These are phyloP conservation scores for Suillus lakei DNA, from an alignment of 768 basidiomycete genomes.

Conservation along the genomic window DNA sequence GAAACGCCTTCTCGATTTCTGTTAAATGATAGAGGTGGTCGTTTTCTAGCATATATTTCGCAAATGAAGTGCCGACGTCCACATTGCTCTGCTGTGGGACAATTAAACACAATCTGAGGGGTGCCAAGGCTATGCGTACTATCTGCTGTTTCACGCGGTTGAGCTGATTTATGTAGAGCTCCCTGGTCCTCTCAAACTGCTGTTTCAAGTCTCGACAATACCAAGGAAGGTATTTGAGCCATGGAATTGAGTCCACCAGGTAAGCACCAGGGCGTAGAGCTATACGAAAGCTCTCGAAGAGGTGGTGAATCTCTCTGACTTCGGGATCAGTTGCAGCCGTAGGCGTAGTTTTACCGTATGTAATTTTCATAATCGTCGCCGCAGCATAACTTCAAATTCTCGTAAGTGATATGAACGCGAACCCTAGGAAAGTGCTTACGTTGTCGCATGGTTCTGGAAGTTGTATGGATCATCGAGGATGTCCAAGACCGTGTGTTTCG, in stretches of 20 bases:
- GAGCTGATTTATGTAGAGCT: conserved; percentile 52
- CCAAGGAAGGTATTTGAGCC: conserved; percentile 55
- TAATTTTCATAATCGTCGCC: conserved; percentile 11
- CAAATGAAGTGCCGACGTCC: conserved; percentile 39
- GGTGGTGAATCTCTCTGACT: conserved; percentile 21
- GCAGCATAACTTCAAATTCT: conserved; percentile 21
- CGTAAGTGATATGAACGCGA: neutral
- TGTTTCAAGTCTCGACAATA: conserved; percentile 57
- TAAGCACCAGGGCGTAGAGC: conserved; percentile 35
- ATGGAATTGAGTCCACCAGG: conserved; percentile 38
- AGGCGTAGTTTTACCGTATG: conserved; percentile 17
- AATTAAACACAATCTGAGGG: neutral
- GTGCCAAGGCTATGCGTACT: conserved; percentile 25
- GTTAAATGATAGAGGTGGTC: conserved; percentile 51
- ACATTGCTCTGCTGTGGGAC: neutral
- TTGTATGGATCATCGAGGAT: conserved; percentile 26
- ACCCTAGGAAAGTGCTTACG: conserved; percentile 40
- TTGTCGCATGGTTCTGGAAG: conserved; percentile 30
- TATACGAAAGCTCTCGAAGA: conserved; percentile 23
- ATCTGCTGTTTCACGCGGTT: conserved; percentile 45
- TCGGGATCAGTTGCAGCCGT: conserved; percentile 11
- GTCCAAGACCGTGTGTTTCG: conserved; percentile 12
- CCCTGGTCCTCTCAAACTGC: conserved; percentile 55
- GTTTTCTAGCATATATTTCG: conserved; percentile 53
- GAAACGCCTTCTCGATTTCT: conserved; percentile 54